These are phyloP conservation scores for Diplodia sapinea DNA, from an alignment of 2,329 filamentous ascomycete species.

Conservation along the genomic window DNA sequence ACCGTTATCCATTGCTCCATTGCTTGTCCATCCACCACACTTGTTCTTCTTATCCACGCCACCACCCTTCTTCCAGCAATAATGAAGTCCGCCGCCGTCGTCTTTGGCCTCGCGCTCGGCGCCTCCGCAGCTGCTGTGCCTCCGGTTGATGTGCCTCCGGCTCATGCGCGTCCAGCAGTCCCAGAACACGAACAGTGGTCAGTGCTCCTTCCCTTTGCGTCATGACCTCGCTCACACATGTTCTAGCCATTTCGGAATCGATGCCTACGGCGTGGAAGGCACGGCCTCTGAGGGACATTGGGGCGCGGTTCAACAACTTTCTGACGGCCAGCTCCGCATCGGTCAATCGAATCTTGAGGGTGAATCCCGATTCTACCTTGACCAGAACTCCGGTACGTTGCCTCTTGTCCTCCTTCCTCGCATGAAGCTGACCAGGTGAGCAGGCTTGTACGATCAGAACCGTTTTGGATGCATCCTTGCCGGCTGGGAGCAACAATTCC, in stretches of 20 bases:
- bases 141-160: neutral
- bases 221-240: neutral
- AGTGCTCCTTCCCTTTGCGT: neutral
- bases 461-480: slow-evolving; percentile 22
- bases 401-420: neutral
- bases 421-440: neutral
- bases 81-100: slow-evolving; percentile 21
- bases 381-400: neutral
- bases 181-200: neutral
- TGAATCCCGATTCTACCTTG: neutral
- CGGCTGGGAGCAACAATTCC: slow-evolving; percentile 3
- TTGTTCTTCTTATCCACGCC: slow-evolving; percentile 18
- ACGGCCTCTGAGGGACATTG: slow-evolving; percentile 3
- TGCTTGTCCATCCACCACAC: slow-evolving; percentile 20
- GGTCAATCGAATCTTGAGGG: slow-evolving; percentile 7
- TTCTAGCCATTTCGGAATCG: slow-evolving; percentile 15
- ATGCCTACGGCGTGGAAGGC: neutral
- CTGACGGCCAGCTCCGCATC: slow-evolving; percentile 22
- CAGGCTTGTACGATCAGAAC: slow-evolving; percentile 24
- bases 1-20: slow-evolving; percentile 15
- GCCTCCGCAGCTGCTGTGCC: slow-evolving; percentile 2
- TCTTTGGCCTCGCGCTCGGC: slow-evolving; percentile 5
- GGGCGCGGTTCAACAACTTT: slow-evolving; percentile 2
- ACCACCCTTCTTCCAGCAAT: neutral
- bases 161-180: no score